A percentile compares a stretch with the other conserved stretches of the same genome.
Conservation (phyloP, 306 rosid genomes). For the Corylus heterophylla region DNA sequence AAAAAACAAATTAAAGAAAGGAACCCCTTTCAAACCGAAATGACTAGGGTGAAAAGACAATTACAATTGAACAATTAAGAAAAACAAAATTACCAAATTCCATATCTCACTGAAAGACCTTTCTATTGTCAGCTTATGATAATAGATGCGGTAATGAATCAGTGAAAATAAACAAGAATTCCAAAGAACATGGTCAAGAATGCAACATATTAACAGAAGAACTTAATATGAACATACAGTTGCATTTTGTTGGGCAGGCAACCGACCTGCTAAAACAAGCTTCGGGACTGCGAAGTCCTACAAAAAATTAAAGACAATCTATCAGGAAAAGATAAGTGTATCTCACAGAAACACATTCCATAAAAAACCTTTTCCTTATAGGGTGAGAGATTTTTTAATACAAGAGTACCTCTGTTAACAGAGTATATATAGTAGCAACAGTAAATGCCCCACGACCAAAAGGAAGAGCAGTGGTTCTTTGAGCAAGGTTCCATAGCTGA, state of each 20-base stretch:
- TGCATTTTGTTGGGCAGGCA: conserved; percentile 98
- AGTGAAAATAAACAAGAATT: not conserved
- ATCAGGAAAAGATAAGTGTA: conserved; percentile 24
- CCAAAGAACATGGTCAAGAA: conserved; percentile 7
- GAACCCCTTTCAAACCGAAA: not conserved
- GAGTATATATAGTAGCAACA: conserved; percentile 92
- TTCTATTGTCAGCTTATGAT: not conserved
- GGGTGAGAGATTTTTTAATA: not conserved
- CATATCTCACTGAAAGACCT: conserved; percentile 3
- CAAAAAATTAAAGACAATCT: conserved; percentile 21
- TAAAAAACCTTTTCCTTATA: conserved; percentile 9
- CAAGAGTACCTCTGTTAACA: conserved; percentile 79
- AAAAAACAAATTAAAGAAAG: not conserved
- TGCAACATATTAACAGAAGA: conserved; percentile 12
- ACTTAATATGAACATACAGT: conserved; percentile 62
- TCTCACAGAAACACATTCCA: conserved; percentile 9
- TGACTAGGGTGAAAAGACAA: not conserved
- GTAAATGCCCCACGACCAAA: conserved; percentile 98
- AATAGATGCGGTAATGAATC: not conserved
- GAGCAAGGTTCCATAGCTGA: conserved; percentile 95
- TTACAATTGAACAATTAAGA: not conserved
- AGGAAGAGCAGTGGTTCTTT: conserved; percentile 93
- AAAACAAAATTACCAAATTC: not conserved
- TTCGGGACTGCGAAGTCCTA: conserved; percentile 90
- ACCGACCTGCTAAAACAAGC: conserved; percentile 95